Conservation (phyloP, 192 early-diverging fungal species). For the Cetraspora pellucida region DNA sequence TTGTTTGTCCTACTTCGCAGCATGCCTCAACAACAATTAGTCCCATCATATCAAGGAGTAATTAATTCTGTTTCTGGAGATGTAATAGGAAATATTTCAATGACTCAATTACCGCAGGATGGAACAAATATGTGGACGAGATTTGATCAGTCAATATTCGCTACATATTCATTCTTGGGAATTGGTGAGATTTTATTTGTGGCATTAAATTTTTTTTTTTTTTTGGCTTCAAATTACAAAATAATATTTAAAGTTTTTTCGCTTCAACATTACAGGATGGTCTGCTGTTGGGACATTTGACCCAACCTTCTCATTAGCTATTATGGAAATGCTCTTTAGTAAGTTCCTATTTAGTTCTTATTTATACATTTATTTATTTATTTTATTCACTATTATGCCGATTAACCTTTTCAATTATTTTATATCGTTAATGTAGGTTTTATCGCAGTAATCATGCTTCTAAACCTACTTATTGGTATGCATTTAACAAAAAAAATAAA, state of each 20-base stretch:
- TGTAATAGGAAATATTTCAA: neutral
- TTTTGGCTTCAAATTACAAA: too few relatives aligned
- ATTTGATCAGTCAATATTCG: neutral
- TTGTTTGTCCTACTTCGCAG: neutral
- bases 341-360: too few relatives aligned
- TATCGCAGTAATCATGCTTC: constrained; percentile 1
- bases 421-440: too few relatives aligned
- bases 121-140: neutral
- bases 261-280: too few relatives aligned
- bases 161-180: constrained; percentile 8
- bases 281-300: neutral
- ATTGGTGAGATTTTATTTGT: too few relatives aligned
- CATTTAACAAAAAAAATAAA: neutral
- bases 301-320: neutral
- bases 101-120: neutral
- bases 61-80: neutral
- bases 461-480: constrained; percentile 2
- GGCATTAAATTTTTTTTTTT: too few relatives aligned
- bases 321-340: neutral
- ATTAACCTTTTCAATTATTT: too few relatives aligned
- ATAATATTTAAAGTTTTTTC: too few relatives aligned
- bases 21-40: neutral
- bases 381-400: too few relatives aligned
- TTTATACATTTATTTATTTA: too few relatives aligned
- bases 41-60: neutral